Conservation (phyloP, 305 asterid genomes). For the Fraxinus dipetala region DNA sequence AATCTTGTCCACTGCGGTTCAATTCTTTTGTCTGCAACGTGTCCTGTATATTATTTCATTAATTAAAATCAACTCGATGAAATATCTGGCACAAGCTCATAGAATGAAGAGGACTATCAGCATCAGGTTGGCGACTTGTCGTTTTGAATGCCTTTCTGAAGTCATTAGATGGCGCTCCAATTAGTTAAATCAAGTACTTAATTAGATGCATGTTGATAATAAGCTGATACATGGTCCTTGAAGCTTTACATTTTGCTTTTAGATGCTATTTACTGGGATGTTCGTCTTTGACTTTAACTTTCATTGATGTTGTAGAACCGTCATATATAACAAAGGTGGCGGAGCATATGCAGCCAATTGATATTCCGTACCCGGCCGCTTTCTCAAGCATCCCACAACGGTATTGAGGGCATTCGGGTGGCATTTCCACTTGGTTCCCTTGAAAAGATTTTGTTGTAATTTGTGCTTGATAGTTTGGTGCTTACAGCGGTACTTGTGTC, state of each 20-base stretch:
- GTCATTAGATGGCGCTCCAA: not conserved
- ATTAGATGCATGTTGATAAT: not conserved
- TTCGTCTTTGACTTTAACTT: not conserved
- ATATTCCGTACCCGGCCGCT: not conserved
- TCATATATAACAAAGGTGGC: not conserved
- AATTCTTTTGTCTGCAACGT: not conserved
- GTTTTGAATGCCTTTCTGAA: not conserved
- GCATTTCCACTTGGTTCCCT: conserved; percentile 22
- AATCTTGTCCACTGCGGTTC: not conserved
- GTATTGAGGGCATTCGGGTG: conserved; percentile 22
- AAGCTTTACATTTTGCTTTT: not conserved
- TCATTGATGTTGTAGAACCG: conserved; percentile 1
- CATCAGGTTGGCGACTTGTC: not conserved
- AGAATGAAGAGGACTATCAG: not conserved
- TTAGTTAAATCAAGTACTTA: not conserved
- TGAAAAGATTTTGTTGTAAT: conserved; percentile 25
- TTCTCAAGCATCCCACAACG: not conserved
- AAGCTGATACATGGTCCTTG: not conserved
- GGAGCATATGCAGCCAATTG: not conserved
- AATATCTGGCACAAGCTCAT: not conserved
- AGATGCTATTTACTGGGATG: not conserved
- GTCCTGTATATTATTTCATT: not conserved
- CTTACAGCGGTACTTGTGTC: not conserved
- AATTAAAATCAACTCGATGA: not conserved
- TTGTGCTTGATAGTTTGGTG: not conserved